A percentile compares a stretch with the other conserved stretches of the same genome.
phyloP scores from a whole-genome alignment of 352 stramenopile species.

The Globisporangium rhizosaccharum region DNA sequence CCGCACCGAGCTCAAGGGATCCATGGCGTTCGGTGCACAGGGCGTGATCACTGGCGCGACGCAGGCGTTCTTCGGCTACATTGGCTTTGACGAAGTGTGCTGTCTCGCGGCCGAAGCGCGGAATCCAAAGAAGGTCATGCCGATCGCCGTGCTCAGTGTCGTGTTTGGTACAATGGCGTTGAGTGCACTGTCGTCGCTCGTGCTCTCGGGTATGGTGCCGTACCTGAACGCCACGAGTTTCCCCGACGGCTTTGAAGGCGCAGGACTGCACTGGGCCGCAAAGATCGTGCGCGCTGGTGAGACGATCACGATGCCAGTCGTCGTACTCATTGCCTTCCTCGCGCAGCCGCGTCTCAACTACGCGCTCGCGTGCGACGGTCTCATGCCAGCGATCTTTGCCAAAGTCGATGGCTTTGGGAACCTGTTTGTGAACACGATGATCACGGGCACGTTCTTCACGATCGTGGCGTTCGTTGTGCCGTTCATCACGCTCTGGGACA shows the following conservation, averaged over 20 bases:
- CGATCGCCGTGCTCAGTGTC: conserved; percentile 76
- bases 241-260: conserved; percentile 37
- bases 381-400: conserved; percentile 89
- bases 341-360: conserved; percentile 92
- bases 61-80: conserved; percentile 90
- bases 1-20: conserved; percentile 14
- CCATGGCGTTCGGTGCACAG: conserved; percentile 34
- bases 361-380: conserved; percentile 90
- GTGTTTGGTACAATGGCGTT: conserved; percentile 63
- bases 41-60: conserved; percentile 80
- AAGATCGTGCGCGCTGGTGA: conserved; percentile 54
- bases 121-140: conserved; percentile 75
- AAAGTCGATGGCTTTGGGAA: conserved; percentile 62
- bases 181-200: conserved; percentile 69
- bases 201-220: conserved; percentile 80
- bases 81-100: conserved; percentile 94
- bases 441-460: conserved; percentile 64
- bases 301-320: conserved; percentile 88
- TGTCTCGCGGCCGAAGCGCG: conserved; percentile 81
- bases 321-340: conserved; percentile 92
- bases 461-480: conserved; percentile 68
- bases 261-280: conserved; percentile 39
- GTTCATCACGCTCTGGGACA: conserved; percentile 78
- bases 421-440: conserved; percentile 75
- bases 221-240: conserved; percentile 44